Evolutionary conservation across 202 grass and related monocot genomes (phyloP).

Genomic region (Elaeis oleifera): DNA sequence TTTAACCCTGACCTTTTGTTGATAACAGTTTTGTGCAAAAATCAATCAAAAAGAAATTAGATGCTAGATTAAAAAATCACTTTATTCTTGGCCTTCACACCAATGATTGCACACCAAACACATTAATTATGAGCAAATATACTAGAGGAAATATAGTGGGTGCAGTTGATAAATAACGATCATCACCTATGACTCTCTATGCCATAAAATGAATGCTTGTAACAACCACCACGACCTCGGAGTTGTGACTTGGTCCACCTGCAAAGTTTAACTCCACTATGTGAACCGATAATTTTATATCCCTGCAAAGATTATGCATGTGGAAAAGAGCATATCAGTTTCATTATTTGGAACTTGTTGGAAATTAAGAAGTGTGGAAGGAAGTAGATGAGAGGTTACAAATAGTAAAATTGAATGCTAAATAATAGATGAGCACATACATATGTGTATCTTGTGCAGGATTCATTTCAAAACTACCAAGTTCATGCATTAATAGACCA

Average conservation of each 20-base stretch:
- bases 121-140: not conserved
- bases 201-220: conserved; percentile 98
- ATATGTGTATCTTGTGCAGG: no score
- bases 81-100: no score
- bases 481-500: no score
- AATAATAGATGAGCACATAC: not conserved
- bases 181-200: conserved; percentile 93
- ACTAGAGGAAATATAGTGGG: not conserved
- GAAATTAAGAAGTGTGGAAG: not conserved
- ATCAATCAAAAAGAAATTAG: no score
- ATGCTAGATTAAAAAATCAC: no score
- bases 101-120: no score
- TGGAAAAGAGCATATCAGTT: conserved; percentile 7
- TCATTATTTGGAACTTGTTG: not conserved
- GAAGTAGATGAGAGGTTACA: not conserved
- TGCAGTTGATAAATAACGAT: not conserved
- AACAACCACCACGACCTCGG: conserved; percentile 91
- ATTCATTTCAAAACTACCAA: no score
- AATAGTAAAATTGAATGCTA: not conserved
- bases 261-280: conserved; percentile 98
- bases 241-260: conserved; percentile 97
- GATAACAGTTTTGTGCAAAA: no score
- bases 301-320: conserved; percentile 42
- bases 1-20: no score
- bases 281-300: conserved; percentile 97